A percentile compares a stretch with the other conserved stretches of the same genome.
phyloP scores from a whole-genome alignment of 163 green algal species.

The Coccomyxa subellipsoidea region DNA sequence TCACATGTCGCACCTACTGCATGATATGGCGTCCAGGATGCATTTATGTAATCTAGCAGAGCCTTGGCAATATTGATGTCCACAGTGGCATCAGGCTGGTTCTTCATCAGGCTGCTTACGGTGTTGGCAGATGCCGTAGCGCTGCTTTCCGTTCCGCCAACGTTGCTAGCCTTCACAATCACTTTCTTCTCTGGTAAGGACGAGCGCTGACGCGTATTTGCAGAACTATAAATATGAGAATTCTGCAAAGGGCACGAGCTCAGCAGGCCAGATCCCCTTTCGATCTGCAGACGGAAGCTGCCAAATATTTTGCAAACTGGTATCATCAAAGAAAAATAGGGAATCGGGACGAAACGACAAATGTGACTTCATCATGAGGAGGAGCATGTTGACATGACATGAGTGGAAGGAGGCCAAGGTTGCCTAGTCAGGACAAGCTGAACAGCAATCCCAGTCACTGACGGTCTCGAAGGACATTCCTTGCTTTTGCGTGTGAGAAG shows the following conservation, averaged over 20 bases:
- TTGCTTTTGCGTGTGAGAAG: no score
- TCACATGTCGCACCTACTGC: slow-evolving; percentile 50
- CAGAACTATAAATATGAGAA: background rate
- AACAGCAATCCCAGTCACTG: background rate
- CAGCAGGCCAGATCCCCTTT: background rate
- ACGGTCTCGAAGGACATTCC: no score
- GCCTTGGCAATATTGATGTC: slow-evolving; percentile 21
- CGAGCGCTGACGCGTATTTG: background rate
- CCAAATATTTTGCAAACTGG: background rate
- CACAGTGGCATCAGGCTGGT: background rate
- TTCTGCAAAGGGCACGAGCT: background rate
- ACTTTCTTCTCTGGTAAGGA: background rate
- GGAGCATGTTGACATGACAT: no score
- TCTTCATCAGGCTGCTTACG: background rate
- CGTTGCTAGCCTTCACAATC: background rate
- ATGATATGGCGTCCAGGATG: slow-evolving; percentile 83
- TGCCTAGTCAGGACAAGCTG: background rate
- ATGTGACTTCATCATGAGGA: no score
- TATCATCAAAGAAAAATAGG: background rate
- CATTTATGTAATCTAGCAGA: slow-evolving; percentile 82
- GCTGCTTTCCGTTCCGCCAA: background rate
- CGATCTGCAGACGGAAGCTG: background rate
- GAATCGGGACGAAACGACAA: background rate
- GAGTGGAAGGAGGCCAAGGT: background rate
- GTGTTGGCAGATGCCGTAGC: background rate